A percentile compares a stretch with the other conserved stretches of the same genome.
Conservation (phyloP, 1,284 basidiomycete species). For the Naganishia albida region DNA sequence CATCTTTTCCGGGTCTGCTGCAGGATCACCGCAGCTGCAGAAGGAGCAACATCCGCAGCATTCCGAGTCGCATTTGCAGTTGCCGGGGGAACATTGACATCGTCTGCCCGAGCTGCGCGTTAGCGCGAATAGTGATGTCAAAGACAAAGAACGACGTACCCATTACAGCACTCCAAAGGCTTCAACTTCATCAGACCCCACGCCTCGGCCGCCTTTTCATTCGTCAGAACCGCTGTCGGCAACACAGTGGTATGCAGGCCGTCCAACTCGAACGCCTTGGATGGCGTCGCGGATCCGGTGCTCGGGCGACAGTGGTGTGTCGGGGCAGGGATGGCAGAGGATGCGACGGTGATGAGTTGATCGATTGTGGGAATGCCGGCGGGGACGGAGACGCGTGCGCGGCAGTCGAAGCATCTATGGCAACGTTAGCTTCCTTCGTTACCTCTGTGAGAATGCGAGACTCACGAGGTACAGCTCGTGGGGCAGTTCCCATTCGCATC, state of each 20-base stretch:
- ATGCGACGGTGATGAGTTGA: conserved; percentile 50
- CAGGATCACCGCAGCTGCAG: conserved; percentile 44
- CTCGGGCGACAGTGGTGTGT: conserved; percentile 4
- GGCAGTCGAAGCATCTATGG: conserved; percentile 44
- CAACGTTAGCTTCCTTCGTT: background rate
- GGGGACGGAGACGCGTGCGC: conserved; percentile 47
- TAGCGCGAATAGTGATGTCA: background rate
- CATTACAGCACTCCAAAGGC: conserved; percentile 54
- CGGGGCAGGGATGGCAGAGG: conserved; percentile 46
- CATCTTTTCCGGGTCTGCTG: conserved; percentile 3
- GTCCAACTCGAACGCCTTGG: conserved; percentile 38
- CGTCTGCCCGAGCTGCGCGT: conserved; percentile 30
- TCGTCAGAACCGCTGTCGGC: conserved; percentile 42
- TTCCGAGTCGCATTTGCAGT: conserved; percentile 52
- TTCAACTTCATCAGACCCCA: conserved; percentile 49
- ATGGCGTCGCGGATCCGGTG: conserved; percentile 32
- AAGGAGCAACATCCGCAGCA: conserved; percentile 54
- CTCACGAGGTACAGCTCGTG: conserved; percentile 35
- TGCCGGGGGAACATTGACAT: conserved; percentile 51
- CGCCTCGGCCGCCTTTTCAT: conserved; percentile 44
- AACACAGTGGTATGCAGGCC: conserved; percentile 47
- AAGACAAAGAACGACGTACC: conserved; percentile 27
- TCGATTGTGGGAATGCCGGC: conserved; percentile 50
- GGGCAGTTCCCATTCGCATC: conserved; percentile 31
- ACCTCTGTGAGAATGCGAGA: background rate